These are phyloP conservation scores for Fraxinus quadrangulata DNA, from an alignment of 257 asterid species.

Conservation along the genomic window DNA sequence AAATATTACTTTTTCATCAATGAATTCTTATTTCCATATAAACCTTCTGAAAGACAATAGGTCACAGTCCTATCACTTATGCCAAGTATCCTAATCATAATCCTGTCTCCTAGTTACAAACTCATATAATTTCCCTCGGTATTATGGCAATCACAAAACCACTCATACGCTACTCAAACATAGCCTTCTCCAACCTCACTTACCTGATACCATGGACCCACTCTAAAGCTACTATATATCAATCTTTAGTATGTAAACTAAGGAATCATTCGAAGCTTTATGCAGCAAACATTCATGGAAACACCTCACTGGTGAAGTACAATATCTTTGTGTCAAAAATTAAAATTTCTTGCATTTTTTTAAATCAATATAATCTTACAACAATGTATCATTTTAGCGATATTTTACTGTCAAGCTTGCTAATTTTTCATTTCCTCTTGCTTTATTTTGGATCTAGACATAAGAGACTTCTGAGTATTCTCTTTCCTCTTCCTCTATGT, in stretches of 20 bases:
- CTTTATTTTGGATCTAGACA: not conserved
- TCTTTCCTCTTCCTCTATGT: too few relatives aligned
- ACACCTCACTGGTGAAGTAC: not conserved
- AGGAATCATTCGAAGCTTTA: not conserved
- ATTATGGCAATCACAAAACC: conserved; percentile 7
- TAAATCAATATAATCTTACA: not conserved
- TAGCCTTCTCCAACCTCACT: not conserved
- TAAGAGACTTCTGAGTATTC: not conserved
- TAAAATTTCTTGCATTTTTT: not conserved
- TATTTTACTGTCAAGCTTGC: not conserved
- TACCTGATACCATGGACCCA: not conserved
- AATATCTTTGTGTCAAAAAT: not conserved
- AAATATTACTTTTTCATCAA: not conserved
- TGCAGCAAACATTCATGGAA: not conserved
- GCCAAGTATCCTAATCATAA: conserved; percentile 3
- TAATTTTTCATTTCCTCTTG: not conserved
- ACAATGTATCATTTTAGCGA: not conserved
- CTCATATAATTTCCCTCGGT: conserved; percentile 2
- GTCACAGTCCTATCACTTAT: not conserved
- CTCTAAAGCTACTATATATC: not conserved
- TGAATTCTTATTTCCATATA: not conserved
- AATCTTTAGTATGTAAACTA: not conserved
- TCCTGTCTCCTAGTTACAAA: not conserved
- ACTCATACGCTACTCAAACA: conserved; percentile 12
- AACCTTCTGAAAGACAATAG: not conserved